Conservation (phyloP, 2,329 filamentous ascomycete species). For the Amauroascus niger region DNA sequence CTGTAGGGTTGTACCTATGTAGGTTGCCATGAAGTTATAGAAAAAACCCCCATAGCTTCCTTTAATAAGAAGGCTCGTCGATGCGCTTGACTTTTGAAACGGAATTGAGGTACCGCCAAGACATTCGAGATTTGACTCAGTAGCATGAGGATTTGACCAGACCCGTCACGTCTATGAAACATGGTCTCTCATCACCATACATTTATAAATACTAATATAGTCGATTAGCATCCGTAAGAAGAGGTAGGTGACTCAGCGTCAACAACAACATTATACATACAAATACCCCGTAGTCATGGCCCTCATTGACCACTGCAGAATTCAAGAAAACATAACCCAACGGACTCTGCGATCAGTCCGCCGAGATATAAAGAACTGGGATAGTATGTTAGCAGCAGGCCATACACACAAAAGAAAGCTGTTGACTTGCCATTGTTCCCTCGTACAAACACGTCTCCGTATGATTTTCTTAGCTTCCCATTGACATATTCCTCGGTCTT, state of each 20-base stretch:
- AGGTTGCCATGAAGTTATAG: no score
- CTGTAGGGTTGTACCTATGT: neutral
- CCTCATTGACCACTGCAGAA: neutral
- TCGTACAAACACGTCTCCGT: conserved; percentile 89
- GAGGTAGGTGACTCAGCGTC: neutral
- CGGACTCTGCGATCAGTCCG: conserved; percentile 6
- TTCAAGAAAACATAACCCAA: neutral
- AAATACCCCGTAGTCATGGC: neutral
- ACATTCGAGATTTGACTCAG: neutral
- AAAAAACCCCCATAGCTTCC: no score
- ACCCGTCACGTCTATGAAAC: no score
- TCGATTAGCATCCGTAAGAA: neutral
- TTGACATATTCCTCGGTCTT: conserved; percentile 89
- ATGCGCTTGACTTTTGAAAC: no score
- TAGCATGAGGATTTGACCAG: no score
- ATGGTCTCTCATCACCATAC: no score
- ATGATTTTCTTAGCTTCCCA: conserved; percentile 68
- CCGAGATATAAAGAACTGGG: conserved; percentile 16
- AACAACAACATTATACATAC: neutral
- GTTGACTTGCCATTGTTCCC: conserved; percentile 72
- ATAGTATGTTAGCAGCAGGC: neutral
- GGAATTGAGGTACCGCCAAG: no score
- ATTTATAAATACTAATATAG: no score
- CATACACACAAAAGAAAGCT: neutral
- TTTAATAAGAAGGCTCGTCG: no score